phyloP scores from a whole-genome alignment of 2,329 filamentous ascomycete species.

The Kalmusia sp. region DNA sequence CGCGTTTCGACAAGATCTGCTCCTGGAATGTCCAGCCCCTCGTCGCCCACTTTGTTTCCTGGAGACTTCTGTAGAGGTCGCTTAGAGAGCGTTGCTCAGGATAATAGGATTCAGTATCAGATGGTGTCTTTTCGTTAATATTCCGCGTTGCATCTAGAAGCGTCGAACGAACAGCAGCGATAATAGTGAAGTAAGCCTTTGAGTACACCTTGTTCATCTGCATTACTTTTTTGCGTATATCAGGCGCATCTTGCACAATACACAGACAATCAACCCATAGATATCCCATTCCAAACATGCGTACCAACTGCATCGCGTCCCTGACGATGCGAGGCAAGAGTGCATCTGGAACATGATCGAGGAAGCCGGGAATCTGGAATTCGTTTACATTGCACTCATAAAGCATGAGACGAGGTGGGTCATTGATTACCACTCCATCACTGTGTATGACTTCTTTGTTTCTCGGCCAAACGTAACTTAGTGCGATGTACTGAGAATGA shows the following conservation, averaged over 20 bases:
- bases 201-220: slow-evolving; percentile 17
- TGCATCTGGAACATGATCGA: background rate
- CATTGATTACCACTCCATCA: background rate
- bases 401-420: background rate
- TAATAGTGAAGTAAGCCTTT: slow-evolving; percentile 16
- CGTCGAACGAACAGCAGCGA: slow-evolving; percentile 12
- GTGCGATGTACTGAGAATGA: slow-evolving; percentile 11
- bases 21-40: slow-evolving; percentile 19
- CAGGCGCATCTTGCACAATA: slow-evolving; percentile 13
- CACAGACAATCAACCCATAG: slow-evolving; percentile 17
- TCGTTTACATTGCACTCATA: background rate
- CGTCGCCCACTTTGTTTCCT: slow-evolving; percentile 13
- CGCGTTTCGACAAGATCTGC: slow-evolving; percentile 12
- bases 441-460: background rate
- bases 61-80: slow-evolving; percentile 1
- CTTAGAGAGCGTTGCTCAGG: background rate
- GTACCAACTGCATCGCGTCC: slow-evolving; percentile 11
- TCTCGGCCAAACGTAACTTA: slow-evolving; percentile 18
- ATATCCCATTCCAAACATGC: slow-evolving; percentile 10
- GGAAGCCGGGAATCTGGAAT: background rate
- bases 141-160: background rate
- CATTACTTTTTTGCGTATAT: slow-evolving; percentile 10
- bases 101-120: no score
- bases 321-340: background rate
- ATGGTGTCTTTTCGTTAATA: background rate